Conservation (phyloP, 495 filamentous ascomycete species). For the Podospora tetraspora region DNA sequence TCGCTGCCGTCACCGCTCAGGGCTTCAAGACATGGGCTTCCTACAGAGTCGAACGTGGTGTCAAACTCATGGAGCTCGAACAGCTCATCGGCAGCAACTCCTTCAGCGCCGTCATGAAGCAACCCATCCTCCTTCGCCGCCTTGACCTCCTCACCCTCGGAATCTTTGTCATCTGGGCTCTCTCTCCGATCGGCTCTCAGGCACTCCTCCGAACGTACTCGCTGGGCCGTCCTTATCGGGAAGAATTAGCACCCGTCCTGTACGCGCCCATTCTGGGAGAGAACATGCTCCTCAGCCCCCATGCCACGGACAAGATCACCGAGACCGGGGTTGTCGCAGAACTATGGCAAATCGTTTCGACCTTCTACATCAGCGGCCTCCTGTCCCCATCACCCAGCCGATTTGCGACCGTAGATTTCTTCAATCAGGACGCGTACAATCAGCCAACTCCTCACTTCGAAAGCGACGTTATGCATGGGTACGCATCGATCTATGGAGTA, state of each 20-base stretch:
- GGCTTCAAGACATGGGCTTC: conserved; percentile 18
- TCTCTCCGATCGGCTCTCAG: conserved; percentile 10
- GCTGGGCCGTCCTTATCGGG: not conserved
- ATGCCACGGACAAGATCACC: not conserved
- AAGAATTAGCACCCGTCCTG: not conserved
- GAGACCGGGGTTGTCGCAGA: not conserved
- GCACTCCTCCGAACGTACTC: not conserved
- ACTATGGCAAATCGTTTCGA: not conserved
- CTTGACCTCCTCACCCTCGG: conserved; percentile 6
- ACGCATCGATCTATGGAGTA: not conserved
- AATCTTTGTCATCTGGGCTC: conserved; percentile 11
- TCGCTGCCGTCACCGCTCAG: conserved; percentile 15
- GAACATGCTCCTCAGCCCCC: conserved; percentile 7
- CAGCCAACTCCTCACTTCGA: not conserved
- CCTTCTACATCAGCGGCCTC: not conserved
- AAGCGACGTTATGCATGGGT: not conserved
- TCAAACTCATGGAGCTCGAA: conserved; percentile 15
- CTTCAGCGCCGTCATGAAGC: conserved; percentile 11
- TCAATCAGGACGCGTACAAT: conserved; percentile 6
- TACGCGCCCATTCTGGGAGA: conserved; percentile 1
- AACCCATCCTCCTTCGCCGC: conserved; percentile 9
- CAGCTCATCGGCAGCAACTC: conserved; percentile 16
- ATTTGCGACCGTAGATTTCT: not conserved
- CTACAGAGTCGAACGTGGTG: conserved; percentile 14
- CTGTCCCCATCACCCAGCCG: not conserved